Conservation (phyloP, 2,329 filamentous ascomycete genomes). For the Nemania sp. region DNA sequence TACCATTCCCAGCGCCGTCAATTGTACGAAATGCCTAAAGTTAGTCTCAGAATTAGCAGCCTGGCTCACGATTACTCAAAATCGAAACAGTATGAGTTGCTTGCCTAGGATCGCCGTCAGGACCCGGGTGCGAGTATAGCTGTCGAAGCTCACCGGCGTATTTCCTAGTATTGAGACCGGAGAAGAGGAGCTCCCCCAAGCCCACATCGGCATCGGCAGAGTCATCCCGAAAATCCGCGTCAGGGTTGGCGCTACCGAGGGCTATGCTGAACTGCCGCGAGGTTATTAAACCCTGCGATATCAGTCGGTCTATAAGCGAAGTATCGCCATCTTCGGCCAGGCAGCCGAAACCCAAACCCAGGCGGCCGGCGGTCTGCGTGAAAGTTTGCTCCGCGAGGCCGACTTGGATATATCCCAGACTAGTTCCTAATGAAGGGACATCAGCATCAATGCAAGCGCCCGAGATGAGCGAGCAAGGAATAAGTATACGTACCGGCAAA, state of each 20-base stretch:
- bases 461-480: not conserved
- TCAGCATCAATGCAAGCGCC: not conserved
- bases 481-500: slow-evolving; percentile 20
- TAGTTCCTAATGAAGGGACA: slow-evolving; percentile 1
- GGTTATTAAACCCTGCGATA: slow-evolving; percentile 18
- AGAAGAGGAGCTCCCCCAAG: slow-evolving; percentile 30
- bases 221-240: not conserved
- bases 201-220: slow-evolving; percentile 6
- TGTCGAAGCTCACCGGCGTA: slow-evolving; percentile 24
- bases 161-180: slow-evolving; percentile 28
- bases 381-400: slow-evolving; percentile 27
- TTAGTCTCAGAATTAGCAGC: slow-evolving; percentile 10
- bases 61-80: not conserved
- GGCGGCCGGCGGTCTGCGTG: slow-evolving; percentile 18
- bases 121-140: slow-evolving; percentile 4
- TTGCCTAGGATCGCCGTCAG: slow-evolving; percentile 18
- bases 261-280: slow-evolving; percentile 28
- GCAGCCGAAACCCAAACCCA: slow-evolving; percentile 31
- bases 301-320: slow-evolving; percentile 23
- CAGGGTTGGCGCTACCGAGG: slow-evolving; percentile 25
- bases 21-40: slow-evolving; percentile 24
- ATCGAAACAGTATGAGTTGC: not conserved
- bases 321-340: not conserved
- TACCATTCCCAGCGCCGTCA: slow-evolving; percentile 22
- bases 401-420: slow-evolving; percentile 13